Evolutionary conservation across 2,329 filamentous ascomycete species (phyloP).

Genomic region (Diaporthe batatas): DNA sequence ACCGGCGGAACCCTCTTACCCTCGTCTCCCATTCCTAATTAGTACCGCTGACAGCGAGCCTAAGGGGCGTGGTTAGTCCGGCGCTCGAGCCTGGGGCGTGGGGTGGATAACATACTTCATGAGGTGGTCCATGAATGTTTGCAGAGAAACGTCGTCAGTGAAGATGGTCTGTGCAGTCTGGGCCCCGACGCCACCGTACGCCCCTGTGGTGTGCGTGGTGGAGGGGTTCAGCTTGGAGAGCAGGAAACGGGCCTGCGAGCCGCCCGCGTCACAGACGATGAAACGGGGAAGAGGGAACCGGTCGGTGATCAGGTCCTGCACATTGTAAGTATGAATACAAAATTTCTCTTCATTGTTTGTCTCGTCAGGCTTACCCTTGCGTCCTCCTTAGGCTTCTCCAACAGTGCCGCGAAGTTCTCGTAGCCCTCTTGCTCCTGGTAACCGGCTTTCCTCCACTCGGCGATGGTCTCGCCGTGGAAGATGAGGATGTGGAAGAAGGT

Average conservation of each 20-base stretch:
- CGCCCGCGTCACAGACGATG: slow-evolving; percentile 98
- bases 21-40: slow-evolving; percentile 58
- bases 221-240: slow-evolving; percentile 97
- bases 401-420: slow-evolving; percentile 89
- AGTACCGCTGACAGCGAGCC: slow-evolving; percentile 74
- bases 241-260: slow-evolving; percentile 96
- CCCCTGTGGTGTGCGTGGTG: slow-evolving; percentile 93
- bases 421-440: slow-evolving; percentile 99
- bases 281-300: slow-evolving; percentile 98
- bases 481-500: slow-evolving; percentile 99
- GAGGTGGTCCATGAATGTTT: slow-evolving; percentile 99
- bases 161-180: slow-evolving; percentile 98
- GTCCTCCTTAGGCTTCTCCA: slow-evolving; percentile 96
- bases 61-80: slow-evolving; percentile 46
- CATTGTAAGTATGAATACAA: slow-evolving; percentile 41
- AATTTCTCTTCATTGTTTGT: background rate
- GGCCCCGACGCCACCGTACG: slow-evolving; percentile 87
- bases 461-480: slow-evolving; percentile 98
- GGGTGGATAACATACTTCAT: slow-evolving; percentile 83
- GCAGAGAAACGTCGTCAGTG: slow-evolving; percentile 96
- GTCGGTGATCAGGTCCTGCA: slow-evolving; percentile 92
- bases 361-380: slow-evolving; percentile 77
- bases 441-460: slow-evolving; percentile 97
- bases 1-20: no score
- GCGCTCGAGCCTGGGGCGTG: slow-evolving; percentile 12